Evolutionary conservation across 2,329 filamentous ascomycete species (phyloP).

Genomic region (Phoma sp.): DNA sequence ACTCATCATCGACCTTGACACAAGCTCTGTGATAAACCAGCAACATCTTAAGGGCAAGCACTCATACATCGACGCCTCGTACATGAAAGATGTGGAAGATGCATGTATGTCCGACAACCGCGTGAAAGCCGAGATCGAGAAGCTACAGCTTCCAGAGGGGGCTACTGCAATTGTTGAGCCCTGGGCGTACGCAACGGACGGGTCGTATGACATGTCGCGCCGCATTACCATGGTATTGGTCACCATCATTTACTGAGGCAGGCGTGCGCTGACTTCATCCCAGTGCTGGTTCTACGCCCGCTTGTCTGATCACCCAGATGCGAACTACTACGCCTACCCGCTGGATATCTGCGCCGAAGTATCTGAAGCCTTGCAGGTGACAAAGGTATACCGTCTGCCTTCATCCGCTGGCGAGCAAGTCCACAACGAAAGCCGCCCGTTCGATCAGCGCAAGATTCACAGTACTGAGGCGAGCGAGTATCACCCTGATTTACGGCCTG

Average conservation of each 20-base stretch:
- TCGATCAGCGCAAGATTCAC: slow-evolving; percentile 53
- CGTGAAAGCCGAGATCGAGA: slow-evolving; percentile 54
- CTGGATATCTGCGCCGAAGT: slow-evolving; percentile 61
- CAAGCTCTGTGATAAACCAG: slow-evolving; percentile 27
- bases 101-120: slow-evolving; percentile 53
- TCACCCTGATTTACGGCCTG: slow-evolving; percentile 26
- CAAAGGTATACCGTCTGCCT: slow-evolving; percentile 58
- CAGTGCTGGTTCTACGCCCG: slow-evolving; percentile 51
- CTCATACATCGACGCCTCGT: slow-evolving; percentile 55
- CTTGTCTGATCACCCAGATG: slow-evolving; percentile 51
- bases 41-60: slow-evolving; percentile 51
- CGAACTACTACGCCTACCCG: slow-evolving; percentile 65
- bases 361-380: slow-evolving; percentile 57
- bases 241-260: too few species aligned
- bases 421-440: slow-evolving; percentile 43
- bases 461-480: slow-evolving; percentile 28
- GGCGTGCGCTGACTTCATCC: too few species aligned
- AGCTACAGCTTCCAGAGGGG: slow-evolving; percentile 48
- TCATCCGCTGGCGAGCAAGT: slow-evolving; percentile 50
- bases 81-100: slow-evolving; percentile 57
- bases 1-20: slow-evolving; percentile 37
- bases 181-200: slow-evolving; percentile 63
- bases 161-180: slow-evolving; percentile 58
- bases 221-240: slow-evolving; percentile 56
- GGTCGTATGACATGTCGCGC: slow-evolving; percentile 57